Percentiles rank a stretch among this genome's conserved stretches.
phyloP scores from a whole-genome alignment of 306 rosid genomes.

The Dryas drummondii region DNA sequence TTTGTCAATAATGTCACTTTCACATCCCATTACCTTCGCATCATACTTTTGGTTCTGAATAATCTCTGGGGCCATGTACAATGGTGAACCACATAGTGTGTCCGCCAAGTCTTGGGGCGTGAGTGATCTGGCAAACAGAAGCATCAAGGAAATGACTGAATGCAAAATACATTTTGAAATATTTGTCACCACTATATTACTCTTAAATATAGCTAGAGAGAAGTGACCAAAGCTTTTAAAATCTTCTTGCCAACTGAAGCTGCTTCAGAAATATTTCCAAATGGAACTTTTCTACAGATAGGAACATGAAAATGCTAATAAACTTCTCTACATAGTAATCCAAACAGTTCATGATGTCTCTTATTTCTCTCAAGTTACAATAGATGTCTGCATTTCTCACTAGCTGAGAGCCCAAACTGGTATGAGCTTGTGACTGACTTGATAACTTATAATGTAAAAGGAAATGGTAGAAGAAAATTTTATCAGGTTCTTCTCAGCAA shows the following conservation, averaged over 20 bases:
- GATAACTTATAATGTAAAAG: neutral
- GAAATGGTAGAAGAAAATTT: neutral
- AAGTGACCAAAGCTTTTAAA: constrained; percentile 7
- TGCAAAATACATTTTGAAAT: constrained; percentile 7
- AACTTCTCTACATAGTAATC: neutral
- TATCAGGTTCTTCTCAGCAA: constrained; percentile 4
- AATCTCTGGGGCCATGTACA: constrained; percentile 99
- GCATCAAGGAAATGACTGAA: constrained; percentile 28
- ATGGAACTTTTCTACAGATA: neutral
- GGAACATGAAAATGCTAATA: neutral
- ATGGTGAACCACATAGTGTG: constrained; percentile 92
- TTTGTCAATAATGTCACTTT: constrained; percentile 14
- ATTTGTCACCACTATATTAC: neutral
- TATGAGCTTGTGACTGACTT: neutral
- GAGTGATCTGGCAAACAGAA: constrained; percentile 64
- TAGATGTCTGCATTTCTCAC: constrained; percentile 13
- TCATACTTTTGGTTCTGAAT: constrained; percentile 67
- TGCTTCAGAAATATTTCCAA: neutral
- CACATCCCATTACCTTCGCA: constrained; percentile 67
- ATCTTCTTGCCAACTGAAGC: constrained; percentile 2
- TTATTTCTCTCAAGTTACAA: neutral
- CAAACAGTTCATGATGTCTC: constrained; percentile 12
- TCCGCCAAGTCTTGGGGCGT: constrained; percentile 71
- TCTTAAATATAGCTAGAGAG: neutral
- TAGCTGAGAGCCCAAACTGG: neutral